Evolutionary conservation across 2,329 filamentous ascomycete species (phyloP), one percentile per base, ranked within the genome.

Genomic region (Verticillium dahliae): DNA sequence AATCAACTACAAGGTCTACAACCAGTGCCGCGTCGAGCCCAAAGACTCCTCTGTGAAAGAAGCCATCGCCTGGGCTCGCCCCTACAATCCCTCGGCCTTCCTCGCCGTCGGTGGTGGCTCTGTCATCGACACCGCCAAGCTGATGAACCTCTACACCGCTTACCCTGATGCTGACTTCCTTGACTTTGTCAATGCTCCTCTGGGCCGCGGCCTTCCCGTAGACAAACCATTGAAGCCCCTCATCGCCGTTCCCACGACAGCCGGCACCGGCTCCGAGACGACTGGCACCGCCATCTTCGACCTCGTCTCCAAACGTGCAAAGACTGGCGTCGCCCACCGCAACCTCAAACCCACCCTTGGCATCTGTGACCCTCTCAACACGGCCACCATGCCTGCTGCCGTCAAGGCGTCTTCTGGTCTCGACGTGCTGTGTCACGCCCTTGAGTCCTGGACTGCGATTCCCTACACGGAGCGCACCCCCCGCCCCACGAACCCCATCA

Each of bases 271-370:
- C 4, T 95, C 91, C 60, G 95, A 99, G 76, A 99, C 95, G 1
- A 99, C 95, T 0, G 96, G 95, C 22, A 99, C 95, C 0, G 96
- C 96, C 59, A 99, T 99, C 76, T 99, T 99, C 74, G 95, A 99
- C 70, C 84, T 99, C 0, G 91, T 96, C 1, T 86, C 89, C 56
- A 92, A 92, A 74, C 89, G 90, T 61, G 92, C 93, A 57, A 99
- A 99, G 80, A 99, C 95, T 0, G 95, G 95, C 59, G 91, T 99
- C 66, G 94, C 95, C 1, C 95, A 98, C 79, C 87, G 96, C 59
- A 96, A 95, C 72, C 83, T 99, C 62, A 99, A 98, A 78, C 95
- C 95, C 1, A 97, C 92, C 0, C 84, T 99, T 6, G 95, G 95
- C 54, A 94, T 99, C 70, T 88, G 86, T 66, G 86, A 89, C 69